Evolutionary conservation across 2,329 filamentous ascomycete genomes (phyloP).

Genomic region (Tolypocladium paradoxum): DNA sequence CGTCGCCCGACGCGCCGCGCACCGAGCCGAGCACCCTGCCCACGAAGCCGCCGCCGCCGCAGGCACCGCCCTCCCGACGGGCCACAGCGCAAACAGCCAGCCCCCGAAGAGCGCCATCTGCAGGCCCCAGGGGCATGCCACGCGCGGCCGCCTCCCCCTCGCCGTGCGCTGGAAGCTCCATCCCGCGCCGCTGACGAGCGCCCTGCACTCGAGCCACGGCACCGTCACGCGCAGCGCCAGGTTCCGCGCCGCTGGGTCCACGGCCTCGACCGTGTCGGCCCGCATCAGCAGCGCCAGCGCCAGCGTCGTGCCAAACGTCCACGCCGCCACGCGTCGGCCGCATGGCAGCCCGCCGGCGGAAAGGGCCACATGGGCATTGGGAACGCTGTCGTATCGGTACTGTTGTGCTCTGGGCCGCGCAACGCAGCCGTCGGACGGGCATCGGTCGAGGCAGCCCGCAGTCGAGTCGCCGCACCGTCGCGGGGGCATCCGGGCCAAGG

Average conservation of each 20-base stretch:
- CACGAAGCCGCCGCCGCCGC: conserved; percentile 45
- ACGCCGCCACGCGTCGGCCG: conserved; percentile 51
- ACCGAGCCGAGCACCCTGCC: conserved; percentile 64
- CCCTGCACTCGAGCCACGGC: conserved; percentile 69
- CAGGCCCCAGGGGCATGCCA: conserved; percentile 56
- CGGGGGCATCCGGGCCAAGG: not conserved
- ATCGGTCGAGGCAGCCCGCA: conserved; percentile 5
- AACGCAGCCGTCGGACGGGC: not conserved
- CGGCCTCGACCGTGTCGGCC: conserved; percentile 69
- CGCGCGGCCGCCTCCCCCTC: conserved; percentile 43
- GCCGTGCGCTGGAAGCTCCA: conserved; percentile 50
- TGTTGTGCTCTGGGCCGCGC: not conserved
- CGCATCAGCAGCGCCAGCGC: conserved; percentile 71
- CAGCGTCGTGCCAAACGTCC: conserved; percentile 66
- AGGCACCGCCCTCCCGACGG: conserved; percentile 54
- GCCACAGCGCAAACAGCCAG: conserved; percentile 73
- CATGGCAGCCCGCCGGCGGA: conserved; percentile 33
- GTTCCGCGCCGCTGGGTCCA: conserved; percentile 56
- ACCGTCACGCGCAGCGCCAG: conserved; percentile 60
- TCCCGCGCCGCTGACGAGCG: conserved; percentile 44
- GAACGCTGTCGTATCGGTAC: not conserved
- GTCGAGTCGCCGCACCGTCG: not conserved
- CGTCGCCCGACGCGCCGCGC: conserved; percentile 50
- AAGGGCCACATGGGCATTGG: conserved; percentile 27
- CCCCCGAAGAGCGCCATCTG: conserved; percentile 49